Base-by-base conservation (phyloP, 164 flowering plant genomes). In the Tetrastigma voinierianum region DNA sequence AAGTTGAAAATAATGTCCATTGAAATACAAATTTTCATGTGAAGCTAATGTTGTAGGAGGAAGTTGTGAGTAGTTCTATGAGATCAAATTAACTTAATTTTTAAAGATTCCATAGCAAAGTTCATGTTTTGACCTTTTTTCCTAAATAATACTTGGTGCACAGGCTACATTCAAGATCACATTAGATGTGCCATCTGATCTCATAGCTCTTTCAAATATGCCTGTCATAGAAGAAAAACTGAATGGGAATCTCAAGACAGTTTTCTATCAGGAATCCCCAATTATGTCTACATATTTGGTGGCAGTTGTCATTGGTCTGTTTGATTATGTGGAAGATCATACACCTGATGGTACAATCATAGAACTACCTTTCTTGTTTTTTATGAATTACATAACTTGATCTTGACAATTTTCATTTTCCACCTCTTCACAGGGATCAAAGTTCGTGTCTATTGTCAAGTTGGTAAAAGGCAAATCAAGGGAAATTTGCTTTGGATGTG, bases 211-310 rank as follows among this genome's bases (percentile, higher is more conserved):
- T 70, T 93, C 99, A 24, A 96, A 96, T 76, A 96, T 93, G 99
- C 97, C 98, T 25, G 77, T 91, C 53, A 14, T 68, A 70, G 82
- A 90, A 59, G 99, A 96, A 73, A 83, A 85, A 58, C 65, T 69
- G 57, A n/a, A n/a, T n/a, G 98, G 98, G 45, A 59, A 74, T 74
- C 57, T 81, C 47, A 96, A 88, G 76, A 91, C 76, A 6, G 86
- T 96, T 61, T 76, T 70, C 49, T 93, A 83, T 70, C 82, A 88
- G 72, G 97, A 90, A 62, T 84, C 99, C 44, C 97, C 97, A 23
- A 83, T 93, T 58, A 96, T 96, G 99, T 96, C 99, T 12, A 93
- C 99, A 32, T 96, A 93, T 76, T 82, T 96, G 81, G 97, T 96
- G 53, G 99, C 98, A 32, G 72, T 88, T 68, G 98, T 96, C 14